Evolutionary conservation across 805 yeast species (phyloP), one percentile per base, ranked within the genome.

Genomic region (Myxozyma neglecta): DNA sequence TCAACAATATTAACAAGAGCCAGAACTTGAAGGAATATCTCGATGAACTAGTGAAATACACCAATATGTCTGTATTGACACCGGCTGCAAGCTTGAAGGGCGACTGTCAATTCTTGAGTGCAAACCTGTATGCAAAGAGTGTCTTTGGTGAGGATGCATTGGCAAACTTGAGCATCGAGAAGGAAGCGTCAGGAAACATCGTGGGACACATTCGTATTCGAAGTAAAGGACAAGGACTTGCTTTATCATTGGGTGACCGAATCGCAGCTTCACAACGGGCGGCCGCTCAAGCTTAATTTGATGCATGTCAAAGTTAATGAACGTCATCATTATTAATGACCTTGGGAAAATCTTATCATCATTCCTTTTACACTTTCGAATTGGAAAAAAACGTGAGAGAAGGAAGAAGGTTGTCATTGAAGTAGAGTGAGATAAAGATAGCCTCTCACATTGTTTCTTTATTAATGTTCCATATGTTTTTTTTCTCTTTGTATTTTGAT

Each of bases 81-180:
- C 90, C 96, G 2, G 91, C 93, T 47, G 97, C 96, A 7, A 82
- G 89, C n/a, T 82, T 87, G 70, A 70, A 67, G 47, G 74, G 70
- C 18, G 73, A 90, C 70, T 91, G 97, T 73, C 89, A 86, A 71
- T 96, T 94, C 77, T 80, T 96, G 72, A 88, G 96, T 68, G 98
- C 99, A 57, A 94, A 96, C 74, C 78, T 94, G 72, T 94, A 93
- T 72, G 90, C 97, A 1, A 85, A 87, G 69, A 89, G 96, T 7
- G 85, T 96, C 13, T 94, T 94, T 75, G 99, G 99, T 50, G 99
- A 94, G 77, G 97, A 93, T 73, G 98, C 97, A 0, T 81, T 94
- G 71, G 98, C 98, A 59, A 94, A 96, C 73, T 79, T 94, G 75
- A 90, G 97, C 77, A 88, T 94, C 72, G 99, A 96, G 76, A 86